Conservation (phyloP, 208 protist genomes). For the Strigomonas culicis region DNA sequence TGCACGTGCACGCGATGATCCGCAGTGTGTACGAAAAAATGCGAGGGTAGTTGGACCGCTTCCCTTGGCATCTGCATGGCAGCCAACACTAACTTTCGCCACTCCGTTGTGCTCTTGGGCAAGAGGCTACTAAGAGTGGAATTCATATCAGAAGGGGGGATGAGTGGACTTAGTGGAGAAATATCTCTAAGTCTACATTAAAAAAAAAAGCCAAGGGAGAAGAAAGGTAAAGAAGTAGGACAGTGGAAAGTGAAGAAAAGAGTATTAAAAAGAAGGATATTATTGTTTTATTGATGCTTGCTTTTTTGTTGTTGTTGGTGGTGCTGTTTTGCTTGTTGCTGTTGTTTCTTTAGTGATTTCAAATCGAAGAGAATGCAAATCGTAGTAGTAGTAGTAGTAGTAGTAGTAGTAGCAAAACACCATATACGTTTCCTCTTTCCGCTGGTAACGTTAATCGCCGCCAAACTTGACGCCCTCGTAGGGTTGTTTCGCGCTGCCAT, state of each 20-base stretch:
- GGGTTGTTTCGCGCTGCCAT: constrained; percentile 62
- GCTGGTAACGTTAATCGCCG: constrained; percentile 29
- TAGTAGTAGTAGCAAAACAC: background rate
- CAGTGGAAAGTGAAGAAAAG: background rate
- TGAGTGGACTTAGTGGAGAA: background rate
- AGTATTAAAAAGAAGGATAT: background rate
- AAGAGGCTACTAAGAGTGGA: constrained; percentile 24
- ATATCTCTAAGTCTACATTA: background rate
- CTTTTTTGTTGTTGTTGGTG: background rate
- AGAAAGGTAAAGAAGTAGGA: background rate
- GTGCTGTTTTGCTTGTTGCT: constrained; percentile 4
- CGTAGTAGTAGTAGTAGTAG: background rate
- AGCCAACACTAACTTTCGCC: constrained; percentile 34
- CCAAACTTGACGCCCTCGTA: constrained; percentile 90
- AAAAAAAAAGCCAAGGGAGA: background rate
- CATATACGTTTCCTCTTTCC: background rate
- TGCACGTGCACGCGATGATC: constrained; percentile 15
- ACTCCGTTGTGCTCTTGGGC: constrained; percentile 49
- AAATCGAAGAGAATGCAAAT: no score
- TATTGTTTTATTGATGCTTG: background rate
- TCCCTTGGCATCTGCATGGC: constrained; percentile 40
- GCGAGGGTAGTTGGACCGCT: constrained; percentile 43
- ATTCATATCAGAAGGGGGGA: background rate
- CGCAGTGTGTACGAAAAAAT: constrained; percentile 54
- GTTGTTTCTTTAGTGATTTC: no score